Percentiles rank a stretch among this genome's conserved stretches.
Conservation (phyloP, 495 filamentous ascomycete genomes). For the Penicillium mononematosum region DNA sequence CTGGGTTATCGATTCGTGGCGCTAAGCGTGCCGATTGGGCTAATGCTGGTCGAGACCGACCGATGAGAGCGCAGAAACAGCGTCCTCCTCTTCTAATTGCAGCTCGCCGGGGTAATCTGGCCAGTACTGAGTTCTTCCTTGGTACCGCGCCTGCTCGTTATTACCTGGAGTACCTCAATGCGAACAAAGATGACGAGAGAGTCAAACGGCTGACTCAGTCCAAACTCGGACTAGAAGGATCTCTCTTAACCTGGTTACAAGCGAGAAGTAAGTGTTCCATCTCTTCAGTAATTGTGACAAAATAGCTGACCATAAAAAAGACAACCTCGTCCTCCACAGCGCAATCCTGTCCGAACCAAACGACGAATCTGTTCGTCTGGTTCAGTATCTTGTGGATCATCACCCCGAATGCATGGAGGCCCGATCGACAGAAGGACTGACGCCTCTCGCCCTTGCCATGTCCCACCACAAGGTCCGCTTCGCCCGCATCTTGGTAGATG, state of each 20-base stretch:
- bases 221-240: constrained; percentile 56
- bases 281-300: background rate
- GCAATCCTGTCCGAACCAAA: constrained; percentile 51
- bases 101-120: constrained; percentile 55
- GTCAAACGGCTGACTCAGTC: constrained; percentile 40
- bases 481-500: constrained; percentile 58
- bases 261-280: constrained; percentile 40
- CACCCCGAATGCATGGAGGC: constrained; percentile 58
- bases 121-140: constrained; percentile 67
- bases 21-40: constrained; percentile 68
- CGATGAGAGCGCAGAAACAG: constrained; percentile 23
- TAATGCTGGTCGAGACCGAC: constrained; percentile 42
- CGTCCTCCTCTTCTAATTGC: constrained; percentile 59
- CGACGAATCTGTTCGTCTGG: constrained; percentile 47
- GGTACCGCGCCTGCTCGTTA: constrained; percentile 59
- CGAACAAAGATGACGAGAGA: constrained; percentile 54
- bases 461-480: constrained; percentile 47
- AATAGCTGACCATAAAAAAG: constrained; percentile 27
- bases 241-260: constrained; percentile 60
- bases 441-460: constrained; percentile 62
- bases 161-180: constrained; percentile 62
- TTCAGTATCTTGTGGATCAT: constrained; percentile 59
- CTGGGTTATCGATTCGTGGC: constrained; percentile 68
- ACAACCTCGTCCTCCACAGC: constrained; percentile 63
- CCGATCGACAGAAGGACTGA: constrained; percentile 60